Evolutionary conservation across 129 eudicot genomes (phyloP), one percentile per base, ranked within the genome.

Genomic region (Pittosporum tobira): DNA sequence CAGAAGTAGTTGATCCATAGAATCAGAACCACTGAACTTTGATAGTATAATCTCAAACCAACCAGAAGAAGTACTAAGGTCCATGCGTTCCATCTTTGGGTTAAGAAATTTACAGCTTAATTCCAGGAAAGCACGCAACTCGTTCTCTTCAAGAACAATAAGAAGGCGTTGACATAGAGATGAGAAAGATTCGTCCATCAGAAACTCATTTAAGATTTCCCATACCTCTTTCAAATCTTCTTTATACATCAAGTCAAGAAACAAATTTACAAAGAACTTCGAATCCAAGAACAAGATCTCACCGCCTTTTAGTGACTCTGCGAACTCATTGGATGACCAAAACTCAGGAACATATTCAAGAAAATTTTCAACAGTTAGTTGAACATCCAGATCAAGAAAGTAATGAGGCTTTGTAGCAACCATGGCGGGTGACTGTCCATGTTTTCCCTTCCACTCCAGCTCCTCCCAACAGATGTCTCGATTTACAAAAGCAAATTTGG

Each of bases 351-450:
- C 91, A 14, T 87, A 76, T 62, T 93, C 94, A 4, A 93, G 85
- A 52, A 93, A 87, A 73, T 93, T 93, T 57, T 87, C 96, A 18
- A 93, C 94, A 15, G 99, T 87, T 62, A 64, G 79, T 52, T 74
- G 94, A 27, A 93, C 94, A 87, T 93, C 99, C 51, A 93, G 75
- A 75, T 87, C 96, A 22, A 93, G 96, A 76, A 93, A 93, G 70
- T 93, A 93, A 69, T 87, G 99, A 74, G 96, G 99, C 69, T 93
- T 93, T 19, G 99, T 84, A 22, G 99, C 99, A 72, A 93, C 99
- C 89, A 93, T 81, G 31, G 99, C 99, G 63, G 99, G 99, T 31
- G 96, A 87, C 57, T 93, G 99, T 36, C 99, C 99, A 31, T 87
- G 99, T 71, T 79, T 84, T 27, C 99, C 99, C 64, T 79, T 93